phyloP scores from a whole-genome alignment of 1,284 basidiomycete genomes.

The Grifola frondosa region DNA sequence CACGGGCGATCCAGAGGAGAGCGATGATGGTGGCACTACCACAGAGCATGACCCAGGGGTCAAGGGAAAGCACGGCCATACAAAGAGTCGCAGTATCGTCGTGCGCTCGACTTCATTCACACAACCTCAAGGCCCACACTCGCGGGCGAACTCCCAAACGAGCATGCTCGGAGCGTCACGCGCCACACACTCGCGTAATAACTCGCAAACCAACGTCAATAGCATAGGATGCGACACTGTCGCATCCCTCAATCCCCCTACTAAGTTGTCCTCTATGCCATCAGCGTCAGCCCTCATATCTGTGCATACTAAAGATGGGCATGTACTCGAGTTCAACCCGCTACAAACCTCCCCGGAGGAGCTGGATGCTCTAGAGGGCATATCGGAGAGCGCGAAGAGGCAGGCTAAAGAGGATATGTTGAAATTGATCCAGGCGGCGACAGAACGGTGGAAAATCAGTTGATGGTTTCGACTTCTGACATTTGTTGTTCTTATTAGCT shows the following conservation, averaged over 20 bases:
- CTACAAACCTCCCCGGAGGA: conserved; percentile 65
- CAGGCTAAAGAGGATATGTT: conserved; percentile 74
- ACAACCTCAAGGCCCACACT: conserved; percentile 30
- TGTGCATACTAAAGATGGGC: conserved; percentile 72
- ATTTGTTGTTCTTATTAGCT: too few species aligned
- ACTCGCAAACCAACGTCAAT: conserved; percentile 34
- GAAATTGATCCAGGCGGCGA: conserved; percentile 62
- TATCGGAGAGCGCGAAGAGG: conserved; percentile 77
- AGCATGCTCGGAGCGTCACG: conserved; percentile 39
- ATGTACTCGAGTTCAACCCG: conserved; percentile 77
- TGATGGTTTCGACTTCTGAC: conserved; percentile 4
- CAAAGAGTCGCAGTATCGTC: conserved; percentile 60
- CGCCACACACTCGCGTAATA: conserved; percentile 41
- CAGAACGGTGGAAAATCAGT: conserved; percentile 69
- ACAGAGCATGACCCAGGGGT: conserved; percentile 7
- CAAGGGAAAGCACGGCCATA: conserved; percentile 33
- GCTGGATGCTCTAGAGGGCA: conserved; percentile 71
- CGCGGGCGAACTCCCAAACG: conserved; percentile 50
- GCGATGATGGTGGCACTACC: conserved; percentile 17
- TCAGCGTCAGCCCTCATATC: conserved; percentile 44
- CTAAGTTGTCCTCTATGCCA: conserved; percentile 13
- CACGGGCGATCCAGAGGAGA: conserved; percentile 16
- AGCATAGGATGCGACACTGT: conserved; percentile 7
- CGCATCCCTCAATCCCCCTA: conserved; percentile 23
- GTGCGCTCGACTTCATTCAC: conserved; percentile 57